Evolutionary conservation across 192 early-diverging fungal species (phyloP).

Genomic region (Haplosporangium gracile): DNA sequence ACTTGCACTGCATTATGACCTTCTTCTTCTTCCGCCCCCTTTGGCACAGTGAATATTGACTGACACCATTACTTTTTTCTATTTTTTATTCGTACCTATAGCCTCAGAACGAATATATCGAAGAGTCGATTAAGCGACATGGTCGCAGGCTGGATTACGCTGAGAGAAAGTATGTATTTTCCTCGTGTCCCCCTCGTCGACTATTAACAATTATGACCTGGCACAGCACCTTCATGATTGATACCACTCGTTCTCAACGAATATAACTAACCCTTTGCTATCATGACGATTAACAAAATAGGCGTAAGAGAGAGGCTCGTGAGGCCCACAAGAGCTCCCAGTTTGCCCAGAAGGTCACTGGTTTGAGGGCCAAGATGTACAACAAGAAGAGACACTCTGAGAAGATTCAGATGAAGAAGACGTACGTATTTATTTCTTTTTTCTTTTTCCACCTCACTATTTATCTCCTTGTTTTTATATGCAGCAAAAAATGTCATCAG

Average conservation of each 20-base stretch:
- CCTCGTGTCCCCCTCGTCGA: not conserved
- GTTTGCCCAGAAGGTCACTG: slow-evolving; percentile 96
- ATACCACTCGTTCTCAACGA: too few relatives aligned
- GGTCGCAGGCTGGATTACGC: slow-evolving; percentile 95
- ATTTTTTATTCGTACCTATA: slow-evolving; percentile 30
- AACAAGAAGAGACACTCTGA: slow-evolving; percentile 98
- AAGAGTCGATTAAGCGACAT: slow-evolving; percentile 97
- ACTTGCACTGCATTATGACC: not conserved
- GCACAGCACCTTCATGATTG: not conserved
- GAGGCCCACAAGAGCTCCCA: slow-evolving; percentile 92
- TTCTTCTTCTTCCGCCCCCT: too few relatives aligned
- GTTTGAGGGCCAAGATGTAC: slow-evolving; percentile 97
- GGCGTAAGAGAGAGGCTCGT: slow-evolving; percentile 96
- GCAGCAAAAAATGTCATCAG: not conserved
- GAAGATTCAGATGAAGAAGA: slow-evolving; percentile 99
- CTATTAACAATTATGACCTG: not conserved
- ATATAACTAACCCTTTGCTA: not conserved
- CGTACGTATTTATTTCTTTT: slow-evolving; percentile 61
- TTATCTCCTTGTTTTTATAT: not conserved
- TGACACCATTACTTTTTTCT: not conserved
- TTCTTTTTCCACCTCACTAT: not conserved
- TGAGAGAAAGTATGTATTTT: slow-evolving; percentile 84
- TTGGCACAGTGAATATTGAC: not conserved
- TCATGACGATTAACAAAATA: slow-evolving; percentile 37
- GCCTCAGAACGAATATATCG: slow-evolving; percentile 96